Base-by-base conservation (phyloP, 2,329 filamentous ascomycete genomes). In the Sclerotinia subarctica region DNA sequence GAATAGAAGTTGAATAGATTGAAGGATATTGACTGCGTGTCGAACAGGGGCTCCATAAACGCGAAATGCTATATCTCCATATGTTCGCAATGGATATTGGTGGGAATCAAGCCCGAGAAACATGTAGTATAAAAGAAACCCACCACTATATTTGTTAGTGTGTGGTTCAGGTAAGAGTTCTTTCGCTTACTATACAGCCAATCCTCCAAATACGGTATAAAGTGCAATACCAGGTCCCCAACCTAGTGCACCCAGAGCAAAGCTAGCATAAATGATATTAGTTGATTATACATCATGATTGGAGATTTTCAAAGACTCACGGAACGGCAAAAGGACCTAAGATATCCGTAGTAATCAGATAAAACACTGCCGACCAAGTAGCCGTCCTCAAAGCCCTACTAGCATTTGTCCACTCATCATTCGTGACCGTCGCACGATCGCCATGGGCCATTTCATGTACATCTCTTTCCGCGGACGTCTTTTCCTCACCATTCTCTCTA, bases 391-490 rank as follows among this genome's bases (percentile, higher is more conserved):
- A 70, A 1, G 80, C 79, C 7, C 82, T 78, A 32, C 78, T 79
- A 1, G 82, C 82, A 66, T 80, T 80, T 17, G 74, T 75, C 82
- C 82, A 83, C 66, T 84, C 82, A 6, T 80, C 78, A 21, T 80
- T 70, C 1, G 66, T 59, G 35, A 73, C 76, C 68, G 44, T 68
- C 51, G 47, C 67, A 56, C 62, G 53, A 62, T 49, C 64, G 5
- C 26, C 54, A 26, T 32, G 32, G 2, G 54, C 17, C 53, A 62
- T 49, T 5, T 47, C 46, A 44, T 62, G 64, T n/a, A 62, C 35
- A 52, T 62, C 24, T 29, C 7, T 60, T 24, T 52, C 47, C 1
- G 24, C 26, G 1, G 6, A 11, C 17, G n/a, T 52, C 19, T 64
- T 67, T 19, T 69, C 47, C 32, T 64, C 54, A 13, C 51, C 38